A percentile compares a stretch with the other conserved stretches of the same genome.
phyloP scores from a whole-genome alignment of 2,329 filamentous ascomycete genomes.

The Diaporthe amygdali region DNA sequence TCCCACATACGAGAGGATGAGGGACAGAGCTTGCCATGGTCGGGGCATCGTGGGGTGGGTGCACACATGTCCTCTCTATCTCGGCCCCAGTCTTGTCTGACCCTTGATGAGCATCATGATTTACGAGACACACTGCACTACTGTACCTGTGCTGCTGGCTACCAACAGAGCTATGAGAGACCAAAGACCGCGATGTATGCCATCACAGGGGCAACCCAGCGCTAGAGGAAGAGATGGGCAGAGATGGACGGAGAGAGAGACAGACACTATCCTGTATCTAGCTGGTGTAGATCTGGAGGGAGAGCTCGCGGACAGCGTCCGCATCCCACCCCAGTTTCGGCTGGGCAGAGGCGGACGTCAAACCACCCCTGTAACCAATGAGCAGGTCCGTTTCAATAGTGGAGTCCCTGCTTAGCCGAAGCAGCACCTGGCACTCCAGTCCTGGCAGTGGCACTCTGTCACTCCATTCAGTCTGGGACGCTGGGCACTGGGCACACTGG shows the following conservation, averaged over 20 bases:
- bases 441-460: background rate
- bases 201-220: background rate
- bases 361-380: slow-evolving; percentile 16
- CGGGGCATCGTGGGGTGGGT: background rate
- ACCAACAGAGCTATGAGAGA: background rate
- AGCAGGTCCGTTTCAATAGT: slow-evolving; percentile 1
- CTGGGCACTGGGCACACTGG: background rate
- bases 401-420: slow-evolving; percentile 8
- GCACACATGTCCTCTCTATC: background rate
- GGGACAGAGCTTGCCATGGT: slow-evolving; percentile 2
- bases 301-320: slow-evolving; percentile 8
- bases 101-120: background rate
- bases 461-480: background rate
- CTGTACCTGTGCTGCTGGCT: background rate
- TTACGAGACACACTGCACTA: background rate
- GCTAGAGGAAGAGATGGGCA: no score
- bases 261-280: background rate
- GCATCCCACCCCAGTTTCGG: slow-evolving; percentile 14
- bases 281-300: slow-evolving; percentile 14
- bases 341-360: slow-evolving; percentile 5
- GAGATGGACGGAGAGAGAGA: no score
- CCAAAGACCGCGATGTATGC: background rate
- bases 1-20: background rate
- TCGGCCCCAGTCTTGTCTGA: background rate
- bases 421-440: slow-evolving; percentile 1